phyloP scores from a whole-genome alignment of 2,329 filamentous ascomycete species.

The Xylaria sp. region DNA sequence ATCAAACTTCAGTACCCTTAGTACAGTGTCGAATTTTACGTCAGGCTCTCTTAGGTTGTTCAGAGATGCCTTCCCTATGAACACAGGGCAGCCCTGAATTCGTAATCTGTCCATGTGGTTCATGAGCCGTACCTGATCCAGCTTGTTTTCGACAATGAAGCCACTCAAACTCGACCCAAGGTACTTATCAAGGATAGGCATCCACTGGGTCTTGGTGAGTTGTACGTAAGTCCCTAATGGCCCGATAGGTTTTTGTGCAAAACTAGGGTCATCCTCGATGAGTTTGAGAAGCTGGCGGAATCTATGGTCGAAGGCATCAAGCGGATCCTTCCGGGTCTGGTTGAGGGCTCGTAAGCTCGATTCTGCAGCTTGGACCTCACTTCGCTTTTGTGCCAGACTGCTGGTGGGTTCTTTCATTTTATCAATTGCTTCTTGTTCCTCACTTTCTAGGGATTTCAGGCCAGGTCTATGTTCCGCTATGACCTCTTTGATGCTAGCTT shows the following conservation, averaged over 20 bases:
- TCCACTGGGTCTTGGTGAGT: conserved; percentile 84
- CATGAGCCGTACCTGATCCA: conserved; percentile 76
- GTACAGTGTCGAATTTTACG: conserved; percentile 75
- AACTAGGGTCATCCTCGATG: conserved; percentile 77
- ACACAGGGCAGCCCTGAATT: conserved; percentile 60
- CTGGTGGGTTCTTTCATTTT: conserved; percentile 46
- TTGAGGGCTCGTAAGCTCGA: conserved; percentile 62
- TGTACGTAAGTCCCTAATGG: conserved; percentile 83
- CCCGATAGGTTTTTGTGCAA: conserved; percentile 78
- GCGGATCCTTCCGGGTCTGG: conserved; percentile 66
- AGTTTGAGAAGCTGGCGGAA: conserved; percentile 72
- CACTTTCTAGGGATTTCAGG: conserved; percentile 43
- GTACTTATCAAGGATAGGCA: conserved; percentile 79
- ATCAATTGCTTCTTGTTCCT: conserved; percentile 45
- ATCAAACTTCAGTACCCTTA: conserved; percentile 84
- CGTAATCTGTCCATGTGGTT: conserved; percentile 69
- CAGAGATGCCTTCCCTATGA: conserved; percentile 70
- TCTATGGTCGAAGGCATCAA: conserved; percentile 70
- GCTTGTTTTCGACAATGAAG: conserved; percentile 83
- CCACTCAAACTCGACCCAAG: conserved; percentile 76
- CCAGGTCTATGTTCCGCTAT: conserved; percentile 42
- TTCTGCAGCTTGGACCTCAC: conserved; percentile 65
- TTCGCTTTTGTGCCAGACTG: conserved; percentile 57
- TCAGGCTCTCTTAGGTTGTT: conserved; percentile 78
- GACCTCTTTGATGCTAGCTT: conserved; percentile 54